Evolutionary conservation across 257 asterid genomes (phyloP), one percentile per base, ranked within the genome.

Genomic region (Rehmannia glutinosa): DNA sequence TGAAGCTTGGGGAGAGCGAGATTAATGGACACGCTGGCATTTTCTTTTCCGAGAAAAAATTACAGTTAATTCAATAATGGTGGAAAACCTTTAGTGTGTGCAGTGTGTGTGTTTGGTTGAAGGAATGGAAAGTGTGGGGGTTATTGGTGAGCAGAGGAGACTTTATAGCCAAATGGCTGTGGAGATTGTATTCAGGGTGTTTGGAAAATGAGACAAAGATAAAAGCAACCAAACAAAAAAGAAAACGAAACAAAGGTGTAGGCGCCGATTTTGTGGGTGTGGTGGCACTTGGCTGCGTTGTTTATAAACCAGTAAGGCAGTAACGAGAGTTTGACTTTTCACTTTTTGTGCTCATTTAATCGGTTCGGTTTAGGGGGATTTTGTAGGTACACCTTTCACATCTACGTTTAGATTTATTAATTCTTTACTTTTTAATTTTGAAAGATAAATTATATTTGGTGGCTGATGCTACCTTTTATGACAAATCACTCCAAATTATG

Each of bases 1-100:
- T 80, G 86, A 83, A 83, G 78, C 85, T 83, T 2, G 83, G 88
- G 8, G 80, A 75, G 66, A 70, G 41, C 58, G 88, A 63, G 25
- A 61, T 16, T 5, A 3, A 38, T 10, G 46, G 50, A 49, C 36
- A 64, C 4, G 35, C 51, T 73, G 67, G 81, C 83, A 74, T 77
- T 69, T 62, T 41, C 51, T 41, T 25, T 19, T 6, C 41, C 7
- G 32, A 19, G 16, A 28, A 33, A 27, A 53, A 33, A 17, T n/a
- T n/a, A n/a, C n/a, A n/a, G n/a, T n/a, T n/a, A n/a, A n/a, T n/a
- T n/a, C n/a, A n/a, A n/a, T n/a, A n/a, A n/a, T n/a, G n/a, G n/a
- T n/a, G 52, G 32, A 59, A 54, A 57, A 64, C 54, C 55, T 19
- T 27, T n/a, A 25, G 15, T 32, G 28, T 41, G 25, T 21, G 10